These are phyloP conservation scores for Lactuca sativa DNA, from an alignment of 129 eudicot genomes.

Conservation along the genomic window DNA sequence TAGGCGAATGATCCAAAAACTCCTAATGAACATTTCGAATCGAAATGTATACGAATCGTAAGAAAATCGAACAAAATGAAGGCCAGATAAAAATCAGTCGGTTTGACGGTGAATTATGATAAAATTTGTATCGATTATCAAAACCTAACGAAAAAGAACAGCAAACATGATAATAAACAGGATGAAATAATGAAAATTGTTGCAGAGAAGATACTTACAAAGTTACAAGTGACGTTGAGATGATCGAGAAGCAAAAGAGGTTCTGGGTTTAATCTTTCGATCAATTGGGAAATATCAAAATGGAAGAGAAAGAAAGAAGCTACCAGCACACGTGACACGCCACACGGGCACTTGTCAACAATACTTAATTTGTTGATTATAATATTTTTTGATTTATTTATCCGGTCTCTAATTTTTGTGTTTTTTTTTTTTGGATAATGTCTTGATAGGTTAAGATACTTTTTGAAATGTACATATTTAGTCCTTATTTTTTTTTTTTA, in stretches of 20 bases:
- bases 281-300: not conserved
- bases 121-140: conserved; percentile 3
- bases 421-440: too few relatives aligned
- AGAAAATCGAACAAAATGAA: not conserved
- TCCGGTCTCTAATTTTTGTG: too few relatives aligned
- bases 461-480: too few relatives aligned
- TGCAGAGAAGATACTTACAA: conserved; percentile 25
- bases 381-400: too few relatives aligned
- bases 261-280: conserved; percentile 14
- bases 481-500: too few relatives aligned
- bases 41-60: not conserved
- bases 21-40: conserved; percentile 2
- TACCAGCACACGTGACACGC: not conserved
- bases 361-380: too few relatives aligned
- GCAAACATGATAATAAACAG: not conserved
- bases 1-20: not conserved
- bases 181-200: not conserved
- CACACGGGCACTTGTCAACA: too few relatives aligned
- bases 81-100: not conserved
- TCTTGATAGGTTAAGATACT: too few relatives aligned
- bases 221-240: not conserved
- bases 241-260: conserved; percentile 18
- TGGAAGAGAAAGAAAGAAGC: conserved; percentile 17
- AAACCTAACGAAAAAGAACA: not conserved
- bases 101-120: not conserved